phyloP scores from a whole-genome alignment of 2,329 filamentous ascomycete genomes.

The Hortaea werneckii region DNA sequence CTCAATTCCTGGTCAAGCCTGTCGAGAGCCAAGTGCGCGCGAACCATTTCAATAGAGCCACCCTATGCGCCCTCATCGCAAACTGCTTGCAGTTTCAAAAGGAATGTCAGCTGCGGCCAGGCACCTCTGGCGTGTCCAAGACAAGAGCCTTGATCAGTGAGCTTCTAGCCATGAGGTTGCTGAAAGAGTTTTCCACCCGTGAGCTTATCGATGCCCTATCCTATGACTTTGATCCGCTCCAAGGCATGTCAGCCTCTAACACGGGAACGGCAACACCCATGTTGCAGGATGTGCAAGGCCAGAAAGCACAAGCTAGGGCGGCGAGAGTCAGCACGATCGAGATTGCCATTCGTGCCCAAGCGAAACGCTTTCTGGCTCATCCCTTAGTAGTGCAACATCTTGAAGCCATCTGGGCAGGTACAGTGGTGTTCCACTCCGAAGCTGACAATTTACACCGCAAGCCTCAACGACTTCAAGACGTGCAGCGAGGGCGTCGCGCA shows the following conservation, averaged over 20 bases:
- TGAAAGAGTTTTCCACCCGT: slow-evolving; percentile 80
- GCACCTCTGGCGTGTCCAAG: slow-evolving; percentile 71
- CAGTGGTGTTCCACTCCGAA: slow-evolving; percentile 84
- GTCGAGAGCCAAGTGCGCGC: slow-evolving; percentile 82
- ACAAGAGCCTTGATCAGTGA: slow-evolving; percentile 86
- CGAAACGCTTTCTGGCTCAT: slow-evolving; percentile 85
- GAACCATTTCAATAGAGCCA: slow-evolving; percentile 75
- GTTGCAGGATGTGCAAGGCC: slow-evolving; percentile 19
- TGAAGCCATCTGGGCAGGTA: slow-evolving; percentile 95
- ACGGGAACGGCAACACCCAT: slow-evolving; percentile 18
- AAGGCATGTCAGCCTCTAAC: slow-evolving; percentile 53
- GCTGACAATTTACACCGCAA: slow-evolving; percentile 73
- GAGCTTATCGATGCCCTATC: slow-evolving; percentile 90
- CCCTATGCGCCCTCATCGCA: slow-evolving; percentile 80
- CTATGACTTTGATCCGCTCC: slow-evolving; percentile 88
- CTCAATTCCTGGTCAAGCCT: slow-evolving; percentile 89
- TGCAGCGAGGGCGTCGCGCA: slow-evolving; percentile 11
- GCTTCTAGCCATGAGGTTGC: slow-evolving; percentile 74
- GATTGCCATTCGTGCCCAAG: slow-evolving; percentile 82
- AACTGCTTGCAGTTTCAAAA: slow-evolving; percentile 91
- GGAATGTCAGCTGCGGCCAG: slow-evolving; percentile 70
- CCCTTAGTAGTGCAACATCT: slow-evolving; percentile 86
- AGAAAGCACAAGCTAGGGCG: slow-evolving; percentile 44
- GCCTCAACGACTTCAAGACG: slow-evolving; percentile 19
- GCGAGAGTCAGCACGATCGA: slow-evolving; percentile 83